A percentile compares a stretch with the other conserved stretches of the same genome.
These are phyloP conservation scores for Rhodamnia rubescens DNA, from an alignment of 345 rosid genomes.

Conservation along the genomic window DNA sequence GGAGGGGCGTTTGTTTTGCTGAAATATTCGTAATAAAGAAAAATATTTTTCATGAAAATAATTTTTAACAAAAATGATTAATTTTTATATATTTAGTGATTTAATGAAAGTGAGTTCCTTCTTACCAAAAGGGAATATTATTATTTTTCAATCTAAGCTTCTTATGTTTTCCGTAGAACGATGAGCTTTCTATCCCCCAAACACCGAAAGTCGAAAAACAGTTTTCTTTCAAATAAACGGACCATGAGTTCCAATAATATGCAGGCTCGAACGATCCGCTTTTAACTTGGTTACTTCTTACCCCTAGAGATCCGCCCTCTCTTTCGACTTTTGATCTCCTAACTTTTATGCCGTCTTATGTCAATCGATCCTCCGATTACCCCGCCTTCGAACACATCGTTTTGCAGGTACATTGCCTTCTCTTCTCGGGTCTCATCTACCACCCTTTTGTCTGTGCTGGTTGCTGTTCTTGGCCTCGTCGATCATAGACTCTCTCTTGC, in stretches of 20 bases:
- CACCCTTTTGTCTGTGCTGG: background rate
- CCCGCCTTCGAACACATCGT: background rate
- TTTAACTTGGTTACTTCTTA: background rate
- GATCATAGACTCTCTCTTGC: background rate
- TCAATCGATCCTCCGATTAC: background rate
- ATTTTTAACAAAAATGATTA: too few species aligned
- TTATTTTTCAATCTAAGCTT: too few species aligned
- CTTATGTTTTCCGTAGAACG: too few species aligned
- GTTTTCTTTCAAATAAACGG: background rate
- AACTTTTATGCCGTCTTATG: background rate
- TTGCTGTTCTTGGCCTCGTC: background rate
- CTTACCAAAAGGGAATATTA: too few species aligned
- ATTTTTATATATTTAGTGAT: too few species aligned
- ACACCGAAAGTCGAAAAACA: too few species aligned
- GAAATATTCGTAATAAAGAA: too few species aligned
- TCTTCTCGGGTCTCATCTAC: background rate
- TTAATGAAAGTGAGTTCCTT: too few species aligned
- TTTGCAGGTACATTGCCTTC: background rate
- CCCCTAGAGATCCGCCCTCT: background rate
- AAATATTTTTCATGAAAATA: too few species aligned
- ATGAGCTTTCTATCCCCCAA: too few species aligned
- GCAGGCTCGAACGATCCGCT: background rate
- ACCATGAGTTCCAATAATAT: too few species aligned
- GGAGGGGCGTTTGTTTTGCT: too few species aligned
- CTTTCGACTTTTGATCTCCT: background rate